Percentiles rank a stretch among this genome's conserved stretches.
Conservation (phyloP, 2,329 filamentous ascomycete species). For the Paecilomyces niveus region DNA sequence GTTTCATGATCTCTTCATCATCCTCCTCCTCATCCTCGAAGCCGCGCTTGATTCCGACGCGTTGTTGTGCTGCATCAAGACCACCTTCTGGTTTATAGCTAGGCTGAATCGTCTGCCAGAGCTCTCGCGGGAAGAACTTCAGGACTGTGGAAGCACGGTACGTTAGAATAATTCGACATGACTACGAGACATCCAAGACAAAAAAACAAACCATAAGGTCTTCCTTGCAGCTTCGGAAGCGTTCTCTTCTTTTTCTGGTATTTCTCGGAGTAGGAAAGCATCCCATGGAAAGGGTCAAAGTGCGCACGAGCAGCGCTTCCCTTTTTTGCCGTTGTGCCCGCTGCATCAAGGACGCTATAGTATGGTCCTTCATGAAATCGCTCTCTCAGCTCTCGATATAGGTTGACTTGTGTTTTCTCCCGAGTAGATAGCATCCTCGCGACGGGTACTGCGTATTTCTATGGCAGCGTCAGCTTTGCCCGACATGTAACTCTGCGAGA, state of each 20-base stretch:
- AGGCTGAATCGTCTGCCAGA: constrained; percentile 49
- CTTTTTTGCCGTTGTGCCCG: constrained; percentile 35
- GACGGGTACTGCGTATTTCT: constrained; percentile 33
- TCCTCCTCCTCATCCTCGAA: constrained; percentile 39
- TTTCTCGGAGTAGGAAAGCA: constrained; percentile 53
- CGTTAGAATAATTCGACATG: background rate
- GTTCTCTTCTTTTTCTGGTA: constrained; percentile 51
- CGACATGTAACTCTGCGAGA: too few relatives aligned
- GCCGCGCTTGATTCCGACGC: constrained; percentile 25
- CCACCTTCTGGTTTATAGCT: constrained; percentile 29
- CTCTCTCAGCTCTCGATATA: constrained; percentile 47
- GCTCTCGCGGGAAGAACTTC: constrained; percentile 52
- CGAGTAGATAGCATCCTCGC: constrained; percentile 23
- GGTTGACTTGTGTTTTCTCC: constrained; percentile 44
- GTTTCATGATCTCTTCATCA: constrained; percentile 22
- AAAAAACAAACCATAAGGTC: constrained; percentile 46
- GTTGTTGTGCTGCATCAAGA: constrained; percentile 18
- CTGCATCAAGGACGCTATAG: constrained; percentile 46
- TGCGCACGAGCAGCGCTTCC: constrained; percentile 37
- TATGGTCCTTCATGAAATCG: constrained; percentile 54
- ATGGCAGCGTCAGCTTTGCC: background rate
- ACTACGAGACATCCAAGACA: background rate
- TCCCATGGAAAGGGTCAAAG: constrained; percentile 56
- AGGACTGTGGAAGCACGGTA: constrained; percentile 34
- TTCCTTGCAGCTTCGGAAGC: constrained; percentile 47